Evolutionary conservation across 176 grass and related monocot genomes (phyloP).

Genomic region (Musa troglodytarum): DNA sequence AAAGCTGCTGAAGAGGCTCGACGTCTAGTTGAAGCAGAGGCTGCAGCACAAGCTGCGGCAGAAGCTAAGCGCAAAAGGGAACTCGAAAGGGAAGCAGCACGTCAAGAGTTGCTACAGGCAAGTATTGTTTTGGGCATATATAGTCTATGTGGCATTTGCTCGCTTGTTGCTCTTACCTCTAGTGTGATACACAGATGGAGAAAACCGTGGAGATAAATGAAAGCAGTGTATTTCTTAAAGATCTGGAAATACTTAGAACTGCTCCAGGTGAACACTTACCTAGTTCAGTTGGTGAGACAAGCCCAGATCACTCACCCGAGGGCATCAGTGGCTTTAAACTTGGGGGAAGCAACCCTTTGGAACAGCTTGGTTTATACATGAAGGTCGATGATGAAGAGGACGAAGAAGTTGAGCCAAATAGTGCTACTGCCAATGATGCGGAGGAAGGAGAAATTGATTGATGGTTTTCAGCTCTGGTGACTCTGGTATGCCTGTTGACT

Average conservation of each 20-base stretch:
- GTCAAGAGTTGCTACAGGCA: conserved; percentile 87
- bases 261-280: conserved; percentile 51
- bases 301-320: conserved; percentile 53
- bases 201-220: conserved; percentile 93
- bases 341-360: conserved; percentile 65
- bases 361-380: conserved; percentile 81
- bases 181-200: conserved; percentile 58
- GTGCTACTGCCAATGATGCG: conserved; percentile 35
- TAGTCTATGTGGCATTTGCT: neutral
- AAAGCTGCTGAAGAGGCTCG: conserved; percentile 77
- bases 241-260: conserved; percentile 78
- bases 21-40: conserved; percentile 66
- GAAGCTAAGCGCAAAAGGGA: conserved; percentile 81
- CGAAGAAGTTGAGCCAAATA: conserved; percentile 48
- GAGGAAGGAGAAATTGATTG: conserved; percentile 96
- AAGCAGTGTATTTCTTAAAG: conserved; percentile 72
- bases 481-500: neutral
- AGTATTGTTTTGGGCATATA: conserved; percentile 4
- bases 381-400: conserved; percentile 86
- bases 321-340: conserved; percentile 54
- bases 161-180: neutral
- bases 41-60: conserved; percentile 49
- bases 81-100: conserved; percentile 92
- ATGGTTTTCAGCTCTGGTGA: conserved; percentile 23
- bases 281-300: conserved; percentile 58